Conservation (phyloP, 106 monocot species). For the Vanilla planifolia region DNA sequence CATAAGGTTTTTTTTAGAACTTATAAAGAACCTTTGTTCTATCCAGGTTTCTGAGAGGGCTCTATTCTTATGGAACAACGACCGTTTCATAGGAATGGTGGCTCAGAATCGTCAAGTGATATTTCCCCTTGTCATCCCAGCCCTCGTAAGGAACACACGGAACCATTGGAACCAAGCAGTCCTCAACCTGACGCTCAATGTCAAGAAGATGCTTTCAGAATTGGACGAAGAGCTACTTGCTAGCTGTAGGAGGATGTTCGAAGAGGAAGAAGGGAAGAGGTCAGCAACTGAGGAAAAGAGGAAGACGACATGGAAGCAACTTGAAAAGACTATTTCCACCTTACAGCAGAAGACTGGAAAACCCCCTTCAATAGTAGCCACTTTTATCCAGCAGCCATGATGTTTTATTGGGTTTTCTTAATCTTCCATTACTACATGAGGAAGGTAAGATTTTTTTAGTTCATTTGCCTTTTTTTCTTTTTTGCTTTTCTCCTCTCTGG, state of each 20-base stretch:
- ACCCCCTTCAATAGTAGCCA: slow-evolving; percentile 13
- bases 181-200: slow-evolving; percentile 65
- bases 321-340: slow-evolving; percentile 54
- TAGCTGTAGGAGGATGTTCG: slow-evolving; percentile 41
- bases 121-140: slow-evolving; percentile 62
- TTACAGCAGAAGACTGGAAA: slow-evolving; percentile 70
- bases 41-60: slow-evolving; percentile 91
- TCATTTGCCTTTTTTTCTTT: too few relatives aligned
- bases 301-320: slow-evolving; percentile 47
- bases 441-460: too few relatives aligned
- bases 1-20: too few relatives aligned
- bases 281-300: slow-evolving; percentile 35
- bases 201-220: slow-evolving; percentile 69
- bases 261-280: slow-evolving; percentile 57
- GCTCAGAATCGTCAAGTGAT: slow-evolving; percentile 72
- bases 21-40: too few relatives aligned
- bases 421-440: too few relatives aligned
- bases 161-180: slow-evolving; percentile 85
- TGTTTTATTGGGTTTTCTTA: too few relatives aligned
- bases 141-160: slow-evolving; percentile 48
- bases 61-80: slow-evolving; percentile 86
- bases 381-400: slow-evolving; percentile 9
- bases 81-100: slow-evolving; percentile 57
- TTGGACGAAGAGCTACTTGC: slow-evolving; percentile 80
- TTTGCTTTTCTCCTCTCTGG: too few relatives aligned